Conservation (phyloP, 768 basidiomycete species). For the Suillus ampliporus region DNA sequence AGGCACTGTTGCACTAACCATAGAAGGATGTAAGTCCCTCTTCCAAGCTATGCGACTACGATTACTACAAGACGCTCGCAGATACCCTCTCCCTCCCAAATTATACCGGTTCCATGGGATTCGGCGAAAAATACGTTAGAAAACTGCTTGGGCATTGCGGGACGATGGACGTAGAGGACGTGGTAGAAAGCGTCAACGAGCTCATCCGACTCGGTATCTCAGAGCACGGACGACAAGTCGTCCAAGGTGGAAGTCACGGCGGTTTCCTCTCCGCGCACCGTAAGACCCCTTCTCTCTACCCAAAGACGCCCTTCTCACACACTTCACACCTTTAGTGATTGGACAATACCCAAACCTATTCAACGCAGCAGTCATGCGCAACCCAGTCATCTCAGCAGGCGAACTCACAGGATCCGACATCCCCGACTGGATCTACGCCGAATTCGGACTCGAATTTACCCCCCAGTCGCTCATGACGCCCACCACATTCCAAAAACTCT, state of each 20-base stretch:
- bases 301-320: neutral
- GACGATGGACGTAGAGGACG: conserved; percentile 67
- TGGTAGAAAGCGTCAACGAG: conserved; percentile 56
- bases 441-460: conserved; percentile 43
- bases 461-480: conserved; percentile 48
- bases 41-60: neutral
- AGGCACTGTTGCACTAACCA: conserved; percentile 47
- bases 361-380: conserved; percentile 65
- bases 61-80: conserved; percentile 24
- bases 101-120: conserved; percentile 73
- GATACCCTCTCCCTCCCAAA: conserved; percentile 67
- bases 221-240: conserved; percentile 54
- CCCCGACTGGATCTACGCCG: conserved; percentile 66
- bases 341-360: conserved; percentile 66
- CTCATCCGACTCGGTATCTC: conserved; percentile 58
- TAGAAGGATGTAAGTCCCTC: conserved; percentile 64
- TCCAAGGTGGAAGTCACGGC: conserved; percentile 74
- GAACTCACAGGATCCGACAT: conserved; percentile 66
- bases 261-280: conserved; percentile 67
- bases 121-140: conserved; percentile 63
- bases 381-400: conserved; percentile 70
- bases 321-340: conserved; percentile 49
- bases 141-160: conserved; percentile 64
- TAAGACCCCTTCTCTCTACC: conserved; percentile 38
- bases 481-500: conserved; percentile 48